phyloP scores from a whole-genome alignment of 1,284 basidiomycete species.

The Tilletia indica region DNA sequence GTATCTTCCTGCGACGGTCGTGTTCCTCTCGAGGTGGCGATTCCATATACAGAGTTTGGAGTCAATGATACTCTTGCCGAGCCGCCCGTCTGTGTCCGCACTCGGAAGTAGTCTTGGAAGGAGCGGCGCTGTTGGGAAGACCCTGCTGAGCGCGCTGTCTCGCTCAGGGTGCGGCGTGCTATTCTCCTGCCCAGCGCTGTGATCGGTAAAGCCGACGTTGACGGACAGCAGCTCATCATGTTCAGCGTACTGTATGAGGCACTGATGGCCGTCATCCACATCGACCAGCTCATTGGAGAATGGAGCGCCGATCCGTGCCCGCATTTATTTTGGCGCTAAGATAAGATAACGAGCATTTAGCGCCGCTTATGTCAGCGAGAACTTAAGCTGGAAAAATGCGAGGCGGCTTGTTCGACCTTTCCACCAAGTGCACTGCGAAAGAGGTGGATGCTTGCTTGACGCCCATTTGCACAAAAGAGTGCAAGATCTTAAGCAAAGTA shows the following conservation, averaged over 20 bases:
- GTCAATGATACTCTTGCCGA: constrained; percentile 25
- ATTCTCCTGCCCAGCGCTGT: background rate
- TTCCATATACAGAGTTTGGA: constrained; percentile 24
- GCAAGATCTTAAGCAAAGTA: background rate
- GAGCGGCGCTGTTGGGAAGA: background rate
- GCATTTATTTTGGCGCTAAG: too few relatives aligned
- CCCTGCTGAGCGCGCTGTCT: background rate
- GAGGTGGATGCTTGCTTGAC: too few relatives aligned
- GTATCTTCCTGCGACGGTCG: constrained; percentile 52
- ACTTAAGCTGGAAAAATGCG: too few relatives aligned
- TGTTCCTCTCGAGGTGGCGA: constrained; percentile 35
- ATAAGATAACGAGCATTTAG: too few relatives aligned
- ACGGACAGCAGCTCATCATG: background rate
- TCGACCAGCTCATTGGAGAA: too few relatives aligned
- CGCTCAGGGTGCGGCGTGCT: background rate
- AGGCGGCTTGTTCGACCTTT: too few relatives aligned
- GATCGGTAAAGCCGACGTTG: background rate
- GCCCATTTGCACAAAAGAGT: too few relatives aligned
- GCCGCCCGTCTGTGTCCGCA: constrained; percentile 18
- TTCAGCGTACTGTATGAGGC: too few relatives aligned
- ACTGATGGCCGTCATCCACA: too few relatives aligned
- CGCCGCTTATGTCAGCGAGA: too few relatives aligned
- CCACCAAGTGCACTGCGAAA: too few relatives aligned
- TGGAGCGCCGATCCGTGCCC: too few relatives aligned
- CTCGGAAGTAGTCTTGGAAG: constrained; percentile 3